phyloP scores from a whole-genome alignment of 139 green algal species.

The Nannochloris sp. region DNA sequence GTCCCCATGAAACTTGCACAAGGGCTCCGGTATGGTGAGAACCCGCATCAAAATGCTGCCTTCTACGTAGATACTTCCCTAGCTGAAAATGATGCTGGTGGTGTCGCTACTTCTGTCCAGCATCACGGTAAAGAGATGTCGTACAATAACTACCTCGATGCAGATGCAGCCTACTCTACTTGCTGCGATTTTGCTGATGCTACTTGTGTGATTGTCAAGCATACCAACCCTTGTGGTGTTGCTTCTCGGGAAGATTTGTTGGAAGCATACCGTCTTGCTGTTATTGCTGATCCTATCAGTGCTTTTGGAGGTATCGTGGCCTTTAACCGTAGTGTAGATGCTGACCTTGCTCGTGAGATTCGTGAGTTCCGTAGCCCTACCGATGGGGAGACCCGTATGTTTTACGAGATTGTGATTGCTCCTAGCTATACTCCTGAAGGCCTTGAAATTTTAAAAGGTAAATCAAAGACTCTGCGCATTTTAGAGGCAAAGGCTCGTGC shows the following conservation, averaged over 20 bases:
- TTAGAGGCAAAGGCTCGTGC: conserved; percentile 80
- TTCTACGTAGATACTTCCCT: conserved; percentile 93
- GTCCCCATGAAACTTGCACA: conserved; percentile 74
- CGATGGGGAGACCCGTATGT: conserved; percentile 97
- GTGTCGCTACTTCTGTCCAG: conserved; percentile 77
- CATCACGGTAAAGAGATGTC: conserved; percentile 98
- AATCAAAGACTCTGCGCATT: conserved; percentile 96
- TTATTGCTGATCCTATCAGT: conserved; percentile 88
- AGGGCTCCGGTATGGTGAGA: conserved; percentile 92
- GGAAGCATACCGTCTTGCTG: conserved; percentile 90
- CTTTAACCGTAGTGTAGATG: conserved; percentile 90
- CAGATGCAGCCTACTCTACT: conserved; percentile 66
- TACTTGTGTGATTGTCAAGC: conserved; percentile 98
- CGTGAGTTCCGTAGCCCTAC: conserved; percentile 87
- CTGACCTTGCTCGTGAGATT: conserved; percentile 81
- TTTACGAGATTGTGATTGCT: conserved; percentile 99
- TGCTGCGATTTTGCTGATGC: conserved; percentile 72
- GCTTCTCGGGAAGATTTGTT: conserved; percentile 67
- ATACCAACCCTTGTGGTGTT: conserved; percentile 99
- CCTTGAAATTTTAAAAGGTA: conserved; percentile 90
- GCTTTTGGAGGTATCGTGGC: conserved; percentile 99
- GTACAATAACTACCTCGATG: conserved; percentile 99
- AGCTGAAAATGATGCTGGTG: conserved; percentile 61
- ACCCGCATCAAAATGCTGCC: conserved; percentile 95
- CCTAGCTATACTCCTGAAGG: conserved; percentile 89